phyloP scores from a whole-genome alignment of 1,139 yeast genomes.

The Magnusiomyces magnusii region DNA sequence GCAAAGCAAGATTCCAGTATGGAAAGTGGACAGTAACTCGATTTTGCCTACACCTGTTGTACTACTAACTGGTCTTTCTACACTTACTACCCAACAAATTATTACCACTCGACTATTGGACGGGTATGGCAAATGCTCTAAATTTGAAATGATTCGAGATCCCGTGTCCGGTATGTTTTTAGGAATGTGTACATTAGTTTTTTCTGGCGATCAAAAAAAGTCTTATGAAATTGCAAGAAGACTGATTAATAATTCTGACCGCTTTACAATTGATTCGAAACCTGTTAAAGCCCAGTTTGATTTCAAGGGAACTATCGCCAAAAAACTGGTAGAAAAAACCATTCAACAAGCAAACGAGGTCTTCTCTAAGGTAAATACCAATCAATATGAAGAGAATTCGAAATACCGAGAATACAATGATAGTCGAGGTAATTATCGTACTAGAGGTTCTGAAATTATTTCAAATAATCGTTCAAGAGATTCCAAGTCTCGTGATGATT shows the following conservation, averaged over 20 bases:
- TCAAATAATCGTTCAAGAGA: constrained; percentile 1
- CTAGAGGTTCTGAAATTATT: too few species aligned
- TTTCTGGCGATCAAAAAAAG: constrained; percentile 42
- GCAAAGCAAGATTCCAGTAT: constrained; percentile 46
- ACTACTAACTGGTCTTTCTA: constrained; percentile 56
- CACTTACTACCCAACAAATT: constrained; percentile 42
- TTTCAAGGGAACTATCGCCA: constrained; percentile 22
- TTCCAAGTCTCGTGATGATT: background rate
- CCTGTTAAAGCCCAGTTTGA: constrained; percentile 30
- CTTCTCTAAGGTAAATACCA: background rate
- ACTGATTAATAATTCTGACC: constrained; percentile 33
- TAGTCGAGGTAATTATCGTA: background rate
- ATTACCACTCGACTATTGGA: constrained; percentile 46
- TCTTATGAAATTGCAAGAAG: constrained; percentile 46
- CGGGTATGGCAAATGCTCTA: constrained; percentile 53
- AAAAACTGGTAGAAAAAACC: constrained; percentile 4
- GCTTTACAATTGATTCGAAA: constrained; percentile 33
- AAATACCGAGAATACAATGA: background rate
- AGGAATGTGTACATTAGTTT: constrained; percentile 62
- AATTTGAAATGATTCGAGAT: constrained; percentile 56
- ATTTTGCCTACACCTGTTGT: constrained; percentile 64
- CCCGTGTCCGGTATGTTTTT: constrained; percentile 74
- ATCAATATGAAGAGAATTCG: background rate
- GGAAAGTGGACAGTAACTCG: constrained; percentile 53
- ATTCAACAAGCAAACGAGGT: constrained; percentile 24